These are phyloP conservation scores for Stereum hirsutum DNA, from an alignment of 1,284 basidiomycete genomes.

Conservation along the genomic window DNA sequence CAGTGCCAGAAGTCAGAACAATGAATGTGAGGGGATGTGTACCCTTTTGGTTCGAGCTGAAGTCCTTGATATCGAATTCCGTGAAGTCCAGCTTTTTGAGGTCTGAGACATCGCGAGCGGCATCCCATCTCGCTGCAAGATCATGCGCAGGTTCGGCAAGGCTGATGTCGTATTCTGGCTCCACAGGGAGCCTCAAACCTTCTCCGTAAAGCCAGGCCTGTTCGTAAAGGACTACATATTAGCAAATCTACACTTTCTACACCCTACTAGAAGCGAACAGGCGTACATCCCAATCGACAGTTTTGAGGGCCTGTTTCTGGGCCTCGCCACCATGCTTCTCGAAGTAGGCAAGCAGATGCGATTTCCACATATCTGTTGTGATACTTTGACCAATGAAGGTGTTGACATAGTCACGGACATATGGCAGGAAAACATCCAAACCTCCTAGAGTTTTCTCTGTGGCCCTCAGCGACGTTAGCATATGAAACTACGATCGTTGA, in stretches of 20 bases:
- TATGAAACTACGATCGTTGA: not conserved
- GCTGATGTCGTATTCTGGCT: slow-evolving; percentile 78
- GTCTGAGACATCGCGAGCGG: slow-evolving; percentile 41
- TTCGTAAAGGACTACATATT: not conserved
- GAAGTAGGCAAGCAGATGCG: slow-evolving; percentile 80
- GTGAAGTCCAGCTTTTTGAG: slow-evolving; percentile 41
- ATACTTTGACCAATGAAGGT: slow-evolving; percentile 80
- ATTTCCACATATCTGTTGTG: slow-evolving; percentile 83
- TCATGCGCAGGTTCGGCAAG: slow-evolving; percentile 64
- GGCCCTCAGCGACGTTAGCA: not conserved
- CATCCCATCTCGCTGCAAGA: slow-evolving; percentile 75
- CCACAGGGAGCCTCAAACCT: slow-evolving; percentile 69
- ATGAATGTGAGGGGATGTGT: slow-evolving; percentile 11
- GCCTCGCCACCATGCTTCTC: slow-evolving; percentile 47
- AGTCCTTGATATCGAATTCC: slow-evolving; percentile 41
- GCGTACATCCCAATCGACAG: slow-evolving; percentile 73
- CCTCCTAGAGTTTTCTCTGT: slow-evolving; percentile 80
- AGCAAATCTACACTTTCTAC: too few species aligned
- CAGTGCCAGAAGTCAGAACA: not conserved
- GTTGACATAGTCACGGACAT: slow-evolving; percentile 74
- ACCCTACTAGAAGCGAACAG: not conserved
- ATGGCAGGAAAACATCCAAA: slow-evolving; percentile 77
- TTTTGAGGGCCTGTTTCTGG: slow-evolving; percentile 62
- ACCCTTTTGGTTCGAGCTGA: slow-evolving; percentile 67
- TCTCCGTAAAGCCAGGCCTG: slow-evolving; percentile 86